Evolutionary conservation across 164 flowering plant species (phyloP).

Genomic region (Vitis vinifera): ASM3070453v1 NC_081805.1:25933001-25933500

Average conservation of each 20-base stretch:
- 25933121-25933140: conserved; percentile 63
- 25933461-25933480: not conserved
- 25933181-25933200: conserved; percentile 72
- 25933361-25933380: conserved; percentile 88
- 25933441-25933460: not conserved
- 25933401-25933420: conserved; percentile 88
- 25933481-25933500: no score
- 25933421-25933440: conserved; percentile 4
- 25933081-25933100: conserved; percentile 97
- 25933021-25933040: conserved; percentile 38
- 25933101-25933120: conserved; percentile 85
- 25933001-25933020: conserved; percentile 46
- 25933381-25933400: conserved; percentile 84
- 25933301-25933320: conserved; percentile 66
- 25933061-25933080: conserved; percentile 92
- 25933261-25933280: conserved; percentile 86
- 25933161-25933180: conserved; percentile 46
- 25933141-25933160: conserved; percentile 37
- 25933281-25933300: conserved; percentile 96
- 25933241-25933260: conserved; percentile 85
- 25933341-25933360: conserved; percentile 83
- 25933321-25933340: conserved; percentile 76
- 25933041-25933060: conserved; percentile 89
- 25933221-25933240: conserved; percentile 79
- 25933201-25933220: conserved; percentile 73